Conservation (phyloP, 495 filamentous ascomycete species). For the Extremus antarcticus region DNA sequence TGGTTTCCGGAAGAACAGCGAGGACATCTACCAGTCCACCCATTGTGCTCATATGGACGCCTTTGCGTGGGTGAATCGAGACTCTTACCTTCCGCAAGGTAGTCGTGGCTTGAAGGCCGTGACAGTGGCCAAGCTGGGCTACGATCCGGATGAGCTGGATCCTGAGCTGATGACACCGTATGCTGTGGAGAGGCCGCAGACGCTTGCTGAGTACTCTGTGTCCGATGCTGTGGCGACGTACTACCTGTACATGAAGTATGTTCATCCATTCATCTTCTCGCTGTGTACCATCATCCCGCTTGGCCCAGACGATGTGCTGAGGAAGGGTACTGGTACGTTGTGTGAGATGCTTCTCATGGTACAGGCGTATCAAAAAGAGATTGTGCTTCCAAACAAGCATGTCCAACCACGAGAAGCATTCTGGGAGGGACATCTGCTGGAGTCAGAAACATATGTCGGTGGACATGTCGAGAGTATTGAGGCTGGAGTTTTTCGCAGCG, state of each 20-base stretch:
- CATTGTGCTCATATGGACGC: slow-evolving; percentile 99
- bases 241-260: slow-evolving; percentile 99
- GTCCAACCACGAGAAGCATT: slow-evolving; percentile 82
- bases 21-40: slow-evolving; percentile 90
- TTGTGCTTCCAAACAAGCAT: slow-evolving; percentile 94
- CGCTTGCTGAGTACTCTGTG: slow-evolving; percentile 92
- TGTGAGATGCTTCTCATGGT: slow-evolving; percentile 99
- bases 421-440: slow-evolving; percentile 91
- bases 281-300: slow-evolving; percentile 93
- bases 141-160: slow-evolving; percentile 96
- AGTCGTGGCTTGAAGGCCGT: slow-evolving; percentile 97
- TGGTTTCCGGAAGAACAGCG: slow-evolving; percentile 85
- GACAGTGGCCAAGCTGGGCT: slow-evolving; percentile 92
- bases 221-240: slow-evolving; percentile 98
- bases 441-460: slow-evolving; percentile 95
- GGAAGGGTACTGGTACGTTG: slow-evolving; percentile 93
- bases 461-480: slow-evolving; percentile 99
- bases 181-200: slow-evolving; percentile 84
- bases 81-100: slow-evolving; percentile 94
- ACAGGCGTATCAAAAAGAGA: slow-evolving; percentile 83
- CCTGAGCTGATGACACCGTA: slow-evolving; percentile 92
- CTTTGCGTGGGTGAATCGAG: slow-evolving; percentile 96
- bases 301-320: slow-evolving; percentile 79
- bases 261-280: slow-evolving; percentile 98
- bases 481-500: slow-evolving; percentile 89